A percentile compares a stretch with the other conserved stretches of the same genome.
These are phyloP conservation scores for Aristolochia contorta DNA, from an alignment of 164 flowering plant genomes.

Conservation along the genomic window DNA sequence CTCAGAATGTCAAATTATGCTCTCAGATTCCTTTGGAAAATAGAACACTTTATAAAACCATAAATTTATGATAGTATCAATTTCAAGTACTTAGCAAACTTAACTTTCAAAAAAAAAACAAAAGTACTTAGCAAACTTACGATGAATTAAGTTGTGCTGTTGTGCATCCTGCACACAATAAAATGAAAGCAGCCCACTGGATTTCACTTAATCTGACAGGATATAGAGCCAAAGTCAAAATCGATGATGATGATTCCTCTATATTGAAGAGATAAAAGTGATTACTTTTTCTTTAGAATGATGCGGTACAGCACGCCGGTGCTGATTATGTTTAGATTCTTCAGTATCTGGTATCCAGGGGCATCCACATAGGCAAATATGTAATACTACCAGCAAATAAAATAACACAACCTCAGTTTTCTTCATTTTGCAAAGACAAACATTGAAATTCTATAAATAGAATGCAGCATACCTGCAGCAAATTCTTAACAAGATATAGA, in stretches of 20 bases:
- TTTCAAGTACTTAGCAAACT: too few species aligned
- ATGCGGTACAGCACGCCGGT: slow-evolving; percentile 88
- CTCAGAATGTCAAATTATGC: too few species aligned
- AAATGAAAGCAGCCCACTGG: slow-evolving; percentile 96
- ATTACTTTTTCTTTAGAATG: slow-evolving; percentile 79
- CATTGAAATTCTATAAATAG: background rate
- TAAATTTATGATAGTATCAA: too few species aligned
- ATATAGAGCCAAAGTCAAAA: background rate
- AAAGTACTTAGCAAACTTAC: slow-evolving; percentile 58
- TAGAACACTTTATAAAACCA: too few species aligned
- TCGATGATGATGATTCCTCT: too few species aligned
- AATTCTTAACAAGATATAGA: slow-evolving; percentile 86
- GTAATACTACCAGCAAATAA: slow-evolving; percentile 60
- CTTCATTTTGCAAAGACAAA: background rate
- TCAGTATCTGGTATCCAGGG: slow-evolving; percentile 93
- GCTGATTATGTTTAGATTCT: slow-evolving; percentile 90
- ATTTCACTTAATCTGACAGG: slow-evolving; percentile 78
- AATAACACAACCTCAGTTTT: slow-evolving; percentile 2
- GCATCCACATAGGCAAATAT: slow-evolving; percentile 99
- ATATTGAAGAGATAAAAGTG: background rate
- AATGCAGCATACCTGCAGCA: slow-evolving; percentile 70
- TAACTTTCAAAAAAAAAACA: too few species aligned
- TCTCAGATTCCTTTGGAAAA: too few species aligned
- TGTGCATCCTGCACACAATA: slow-evolving; percentile 88
- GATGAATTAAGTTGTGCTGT: slow-evolving; percentile 86